phyloP scores from a whole-genome alignment of 371 early-diverging fungal species.

The Mucor velutinosus region DNA sequence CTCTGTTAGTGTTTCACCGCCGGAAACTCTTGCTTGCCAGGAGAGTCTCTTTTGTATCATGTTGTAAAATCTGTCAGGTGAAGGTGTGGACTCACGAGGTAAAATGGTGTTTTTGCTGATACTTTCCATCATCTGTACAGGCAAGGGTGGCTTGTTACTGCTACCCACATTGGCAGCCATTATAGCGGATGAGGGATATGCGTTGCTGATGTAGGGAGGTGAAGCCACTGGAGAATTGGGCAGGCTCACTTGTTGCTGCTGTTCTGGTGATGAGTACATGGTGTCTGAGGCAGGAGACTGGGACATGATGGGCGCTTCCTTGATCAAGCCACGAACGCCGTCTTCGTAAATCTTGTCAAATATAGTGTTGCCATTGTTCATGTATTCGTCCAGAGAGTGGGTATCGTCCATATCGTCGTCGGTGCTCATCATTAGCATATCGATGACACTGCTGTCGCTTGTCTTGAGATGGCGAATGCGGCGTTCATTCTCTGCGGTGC shows the following conservation, averaged over 20 bases:
- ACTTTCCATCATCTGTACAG: constrained; percentile 1
- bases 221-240: constrained; percentile 24
- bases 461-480: constrained; percentile 64
- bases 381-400: constrained; percentile 39
- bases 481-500: constrained; percentile 75
- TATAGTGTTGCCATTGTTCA: constrained; percentile 51
- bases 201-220: constrained; percentile 8
- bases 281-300: not conserved
- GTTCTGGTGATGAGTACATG: not conserved
- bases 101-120: not conserved
- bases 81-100: constrained; percentile 39
- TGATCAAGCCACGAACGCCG: constrained; percentile 50
- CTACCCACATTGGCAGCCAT: not conserved
- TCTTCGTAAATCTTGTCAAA: constrained; percentile 64
- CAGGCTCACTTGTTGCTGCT: constrained; percentile 11
- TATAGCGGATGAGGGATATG: not conserved
- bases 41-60: constrained; percentile 46
- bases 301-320: constrained; percentile 17
- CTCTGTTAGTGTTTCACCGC: constrained; percentile 29
- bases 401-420: constrained; percentile 22
- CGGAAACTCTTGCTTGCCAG: constrained; percentile 27
- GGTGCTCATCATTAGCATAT: not conserved
- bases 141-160: not conserved
- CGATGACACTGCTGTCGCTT: not conserved
- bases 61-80: constrained; percentile 49